Evolutionary conservation across 352 stramenopile species (phyloP), one percentile per base, ranked within the genome.

Genomic region (Phytopythium cucurbitacearum): DNA sequence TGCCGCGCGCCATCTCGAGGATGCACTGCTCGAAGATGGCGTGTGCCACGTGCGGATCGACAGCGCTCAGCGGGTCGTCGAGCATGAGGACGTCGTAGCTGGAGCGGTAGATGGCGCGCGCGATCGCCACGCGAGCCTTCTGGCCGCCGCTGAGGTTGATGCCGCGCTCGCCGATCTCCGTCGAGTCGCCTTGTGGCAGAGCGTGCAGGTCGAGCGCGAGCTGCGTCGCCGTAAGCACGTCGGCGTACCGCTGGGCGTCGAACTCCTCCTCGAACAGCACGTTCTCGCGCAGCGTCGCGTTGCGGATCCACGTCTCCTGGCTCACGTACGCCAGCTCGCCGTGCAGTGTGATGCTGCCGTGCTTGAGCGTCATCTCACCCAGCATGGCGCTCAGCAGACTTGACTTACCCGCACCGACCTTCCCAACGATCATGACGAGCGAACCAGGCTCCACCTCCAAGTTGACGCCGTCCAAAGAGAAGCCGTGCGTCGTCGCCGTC

Each of bases 41-140:
- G 57, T 94, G 89, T 0, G 87, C 95, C 9, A 99, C 95, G 62
- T 99, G 93, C 16, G 86, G 80, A 57, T 99, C 96, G 5, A 99
- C 85, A 12, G 96, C 96, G 57, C 79, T 91, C 6, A 99, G 57
- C 11, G 91, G 84, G 56, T 99, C 96, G 59, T 99, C 97, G 10
- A 99, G 67, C 32, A 99, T 63, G 56, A 96, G 80, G 15, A 98
- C 64, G 57, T 99, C 92, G 1, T 80, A 78, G 16, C 76, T 59
- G 7, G 80, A 51, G 80, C 54, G 73, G 66, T 98, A 98, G 44
- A 98, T 85, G 0, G 84, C 90, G 5, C 96, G 69, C 5, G 96
- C 96, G 8, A 98, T 70, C 0, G 76, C 75, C 5, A 98, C 78
- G 16, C 93, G 79, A 42, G 73, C 64, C 52, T 87, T 86, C 46